Evolutionary conservation across 352 stramenopile genomes (phyloP).

Genomic region (Phytopythium ostracodes): DNA sequence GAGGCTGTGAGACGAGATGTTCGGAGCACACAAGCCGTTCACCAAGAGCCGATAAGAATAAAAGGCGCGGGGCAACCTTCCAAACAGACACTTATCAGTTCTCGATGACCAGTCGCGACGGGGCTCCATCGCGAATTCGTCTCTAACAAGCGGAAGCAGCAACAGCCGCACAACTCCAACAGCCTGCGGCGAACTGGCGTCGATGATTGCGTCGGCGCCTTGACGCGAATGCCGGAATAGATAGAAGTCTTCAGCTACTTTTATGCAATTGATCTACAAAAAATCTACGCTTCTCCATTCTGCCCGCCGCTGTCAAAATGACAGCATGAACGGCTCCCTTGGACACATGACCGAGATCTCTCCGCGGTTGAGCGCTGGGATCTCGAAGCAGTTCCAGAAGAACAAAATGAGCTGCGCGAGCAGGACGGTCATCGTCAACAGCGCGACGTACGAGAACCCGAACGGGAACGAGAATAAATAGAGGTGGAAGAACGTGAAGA

Average conservation of each 20-base stretch:
- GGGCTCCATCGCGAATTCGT: background rate
- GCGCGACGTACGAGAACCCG: slow-evolving; percentile 90
- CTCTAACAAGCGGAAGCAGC: background rate
- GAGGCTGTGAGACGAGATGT: background rate
- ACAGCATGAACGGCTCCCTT: slow-evolving; percentile 23
- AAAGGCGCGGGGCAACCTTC: background rate
- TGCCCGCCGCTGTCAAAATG: slow-evolving; percentile 8
- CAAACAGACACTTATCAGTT: slow-evolving; percentile 1
- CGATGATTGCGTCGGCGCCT: background rate
- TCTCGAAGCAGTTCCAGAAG: slow-evolving; percentile 70
- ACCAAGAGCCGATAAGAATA: background rate
- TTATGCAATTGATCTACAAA: background rate
- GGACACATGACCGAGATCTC: slow-evolving; percentile 30
- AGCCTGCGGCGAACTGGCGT: background rate
- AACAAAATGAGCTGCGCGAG: slow-evolving; percentile 58
- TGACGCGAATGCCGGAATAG: background rate
- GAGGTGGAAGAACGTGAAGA: slow-evolving; percentile 94
- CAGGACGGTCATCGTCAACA: slow-evolving; percentile 36
- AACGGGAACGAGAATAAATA: slow-evolving; percentile 95
- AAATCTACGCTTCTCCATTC: background rate
- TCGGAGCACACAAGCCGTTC: background rate
- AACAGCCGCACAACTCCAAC: background rate
- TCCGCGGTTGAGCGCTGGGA: slow-evolving; percentile 47
- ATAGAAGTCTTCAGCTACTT: background rate
- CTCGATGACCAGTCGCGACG: background rate